Evolutionary conservation across 2,329 filamentous ascomycete species (phyloP), one percentile per base, ranked within the genome.

Genomic region (Penicillium frequentans): DNA sequence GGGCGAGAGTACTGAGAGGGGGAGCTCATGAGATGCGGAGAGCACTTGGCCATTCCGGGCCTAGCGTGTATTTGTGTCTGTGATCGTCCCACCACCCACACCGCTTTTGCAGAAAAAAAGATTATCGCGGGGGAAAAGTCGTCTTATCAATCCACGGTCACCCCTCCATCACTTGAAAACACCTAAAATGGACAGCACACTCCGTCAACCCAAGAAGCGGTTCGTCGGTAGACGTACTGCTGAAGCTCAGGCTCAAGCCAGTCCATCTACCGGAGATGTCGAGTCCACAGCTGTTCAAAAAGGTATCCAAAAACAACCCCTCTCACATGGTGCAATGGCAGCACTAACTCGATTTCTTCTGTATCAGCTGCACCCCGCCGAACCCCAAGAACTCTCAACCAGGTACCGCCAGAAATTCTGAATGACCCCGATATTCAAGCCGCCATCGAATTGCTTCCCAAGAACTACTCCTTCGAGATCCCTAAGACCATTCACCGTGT

Each of bases 401-500:
- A 95, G 70, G 90, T 99, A 1, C 93, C 95, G 2, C 82, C 87
- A 16, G 89, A 93, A 62, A 96, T 99, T 61, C 81, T 95, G 21
- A 84, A 96, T 62, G 89, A 99, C 69, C 81, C 87, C 48, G 90
- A 89, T 48, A 90, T 99, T 69, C 93, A 93, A 73, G 89, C 87
- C 45, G 95, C 95, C 3, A 92, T 98, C 57, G 82, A 86, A 6
- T 84, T 99, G 31, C 85, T 99, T 2, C 95, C 95, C 1, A 80
- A 86, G n/a, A 99, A 99, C 80, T 99, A 99, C 82, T 93, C 90
- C 67, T 99, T 99, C 73, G 95, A 99, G 79, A 92, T 99, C 55
- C 95, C 91, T 72, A 99, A 99, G 79, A 99, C 95, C 9, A 96
- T 99, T 68, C 92, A 98, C 76, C 87, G 93, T 48, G 93, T 99